Base-by-base conservation (phyloP, 805 yeast species). In the Phaffomyces opuntiae region DNA sequence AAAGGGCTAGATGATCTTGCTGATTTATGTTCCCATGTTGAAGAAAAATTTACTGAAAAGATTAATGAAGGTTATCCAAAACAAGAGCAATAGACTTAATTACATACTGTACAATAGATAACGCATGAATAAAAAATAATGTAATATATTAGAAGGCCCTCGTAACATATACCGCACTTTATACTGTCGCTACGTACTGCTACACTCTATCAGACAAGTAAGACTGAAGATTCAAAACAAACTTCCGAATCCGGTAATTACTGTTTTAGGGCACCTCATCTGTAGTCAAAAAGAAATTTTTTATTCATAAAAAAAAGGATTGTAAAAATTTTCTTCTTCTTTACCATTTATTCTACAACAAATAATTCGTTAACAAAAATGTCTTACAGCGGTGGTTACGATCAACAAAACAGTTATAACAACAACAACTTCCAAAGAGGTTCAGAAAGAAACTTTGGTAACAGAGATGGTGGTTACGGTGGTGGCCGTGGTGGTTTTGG, bases 1-100 rank as follows among this genome's bases (percentile, higher is more conserved):
- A 87, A 88, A 64, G 98, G 98, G 24, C 74, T 93, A 49, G 86
- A 85, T 51, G 95, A 90, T 61, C 74, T 93, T 54, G 73, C 81
- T 49, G 90, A 83, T 53, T 64, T 90, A 61, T 93, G 99, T 66
- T 76, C 81, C 40, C 87, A 79, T 51, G 81, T 93, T 39, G 97
- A 91, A 64, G 82, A 77, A 49, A 80, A 76, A 47, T 91, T 87
- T 67, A 73, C 81, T 24, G 85, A 80, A 54, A 76, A 77, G 57
- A 79, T 87, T 47, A 75, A 77, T 41, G 78, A 77, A 40, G 78
- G 78, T 33, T 81, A 56, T 50, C 27, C 70, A 25, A 72, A 72
- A 11, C 73, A 66, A 44, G 81, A 77, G 61, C 78, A 78, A 50
- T 75, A 56, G 59, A 27, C 9, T 14, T 9, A 13, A 19, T 21